Evolutionary conservation across 208 protist genomes (phyloP), one percentile per base, ranked within the genome.

Genomic region (Leptomonas pyrrhocoris): DNA sequence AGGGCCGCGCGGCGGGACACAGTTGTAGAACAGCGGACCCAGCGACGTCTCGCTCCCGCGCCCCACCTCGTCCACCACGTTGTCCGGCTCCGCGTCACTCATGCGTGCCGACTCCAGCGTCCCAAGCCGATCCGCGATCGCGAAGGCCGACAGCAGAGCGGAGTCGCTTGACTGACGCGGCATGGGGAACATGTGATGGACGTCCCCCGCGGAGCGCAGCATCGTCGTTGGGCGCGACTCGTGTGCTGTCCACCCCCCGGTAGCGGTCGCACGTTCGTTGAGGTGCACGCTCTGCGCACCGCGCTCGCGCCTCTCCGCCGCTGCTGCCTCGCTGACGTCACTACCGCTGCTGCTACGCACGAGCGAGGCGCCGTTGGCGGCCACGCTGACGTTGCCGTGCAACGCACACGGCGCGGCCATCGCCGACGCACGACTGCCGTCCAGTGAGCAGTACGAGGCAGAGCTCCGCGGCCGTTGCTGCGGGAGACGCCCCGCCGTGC

Each of bases 311-410:
- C 31, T 43, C 31, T 65, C 59, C 16, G 28, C 2, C 30, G 18
- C 45, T 9, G 51, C 59, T 43, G 51, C 59, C 30, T 43, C 49
- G 19, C 23, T 49, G 7, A 5, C 23, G 31, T 18, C 28, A 19
- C 59, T 43, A 15, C 31, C 34, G 25, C 45, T 31, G 45, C 45
- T 65, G 45, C 58, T 62, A 19, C 56, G 56, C 56, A 62, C 2
- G 0, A 13, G 56, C 8, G n/a, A 19, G 1, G 6, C 56, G 21
- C 23, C 27, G 27, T 18, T 45, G 6, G n/a, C 40, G 1, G 6
- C 56, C 40, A 38, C 27, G 27, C 18, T 45, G 6, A 15, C 2
- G 43, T n/a, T 64, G 38, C 23, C 9, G 27, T 49, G 58, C 27
- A 64, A 16, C 0, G 42, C 36, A 15, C 27, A 53, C 19, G 31